Evolutionary conservation across 2,329 filamentous ascomycete genomes (phyloP).

Genomic region (Cadophora sp.): DNA sequence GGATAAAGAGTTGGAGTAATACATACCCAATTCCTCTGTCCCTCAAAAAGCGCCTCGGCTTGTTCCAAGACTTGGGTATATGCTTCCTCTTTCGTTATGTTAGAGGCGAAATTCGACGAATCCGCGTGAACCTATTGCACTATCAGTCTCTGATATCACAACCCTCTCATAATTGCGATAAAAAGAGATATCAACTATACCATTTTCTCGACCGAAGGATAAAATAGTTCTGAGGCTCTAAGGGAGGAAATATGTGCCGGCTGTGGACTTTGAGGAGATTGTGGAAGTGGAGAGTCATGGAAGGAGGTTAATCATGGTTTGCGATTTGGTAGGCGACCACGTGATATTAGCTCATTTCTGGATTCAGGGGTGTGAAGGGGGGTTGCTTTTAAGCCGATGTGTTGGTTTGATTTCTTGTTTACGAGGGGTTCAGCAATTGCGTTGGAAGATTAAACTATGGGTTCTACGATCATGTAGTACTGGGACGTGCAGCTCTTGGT

Average conservation of each 20-base stretch:
- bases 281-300: not conserved
- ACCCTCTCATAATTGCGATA: not conserved
- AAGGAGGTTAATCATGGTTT: conserved; percentile 9
- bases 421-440: not conserved
- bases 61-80: conserved; percentile 78
- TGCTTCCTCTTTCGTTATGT: conserved; percentile 73
- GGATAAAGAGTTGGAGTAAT: not conserved
- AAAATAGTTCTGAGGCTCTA: not conserved
- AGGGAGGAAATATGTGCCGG: not conserved
- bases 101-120: conserved; percentile 73
- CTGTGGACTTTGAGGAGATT: not conserved
- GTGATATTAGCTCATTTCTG: conserved; percentile 14
- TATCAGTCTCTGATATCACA: not conserved
- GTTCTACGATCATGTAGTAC: not conserved
- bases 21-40: conserved; percentile 80
- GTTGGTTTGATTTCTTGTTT: not conserved
- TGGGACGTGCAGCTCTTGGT: not conserved
- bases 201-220: not conserved
- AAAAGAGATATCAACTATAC: not conserved
- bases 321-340: not conserved
- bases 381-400: not conserved
- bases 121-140: conserved; percentile 66
- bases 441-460: not conserved
- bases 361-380: not conserved
- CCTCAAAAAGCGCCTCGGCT: conserved; percentile 71